These are phyloP conservation scores for Senna tora DNA, from an alignment of 306 rosid species.

Conservation along the genomic window DNA sequence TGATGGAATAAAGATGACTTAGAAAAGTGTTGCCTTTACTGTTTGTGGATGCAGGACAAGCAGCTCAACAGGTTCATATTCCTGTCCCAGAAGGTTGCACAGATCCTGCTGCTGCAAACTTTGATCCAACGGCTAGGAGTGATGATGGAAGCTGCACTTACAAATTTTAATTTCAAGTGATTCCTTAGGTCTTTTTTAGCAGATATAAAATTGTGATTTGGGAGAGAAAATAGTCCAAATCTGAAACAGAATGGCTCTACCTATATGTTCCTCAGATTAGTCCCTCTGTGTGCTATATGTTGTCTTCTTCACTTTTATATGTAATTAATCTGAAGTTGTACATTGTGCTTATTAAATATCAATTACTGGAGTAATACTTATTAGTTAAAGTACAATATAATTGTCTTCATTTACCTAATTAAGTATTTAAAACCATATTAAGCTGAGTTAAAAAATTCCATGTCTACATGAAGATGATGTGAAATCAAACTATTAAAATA, in stretches of 20 bases:
- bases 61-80: conserved; percentile 59
- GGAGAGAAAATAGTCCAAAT: background rate
- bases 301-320: background rate
- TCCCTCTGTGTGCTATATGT: background rate
- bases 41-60: conserved; percentile 62
- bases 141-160: conserved; percentile 58
- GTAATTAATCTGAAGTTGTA: conserved; percentile 22
- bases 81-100: conserved; percentile 67
- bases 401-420: no score
- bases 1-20: conserved; percentile 13
- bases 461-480: no score
- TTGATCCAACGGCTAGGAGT: conserved; percentile 61
- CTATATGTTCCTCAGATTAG: conserved; percentile 1
- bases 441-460: no score
- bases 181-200: conserved; percentile 23
- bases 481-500: no score
- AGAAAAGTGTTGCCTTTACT: conserved; percentile 42
- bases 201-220: conserved; percentile 14
- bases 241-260: background rate
- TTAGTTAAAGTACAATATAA: no score
- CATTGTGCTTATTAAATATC: conserved; percentile 19
- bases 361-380: no score
- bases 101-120: conserved; percentile 60
- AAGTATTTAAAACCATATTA: no score
- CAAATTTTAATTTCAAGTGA: conserved; percentile 47